These are phyloP conservation scores for Plasmodium knowlesi DNA, from an alignment of 169 alveolate genomes.

Conservation along the genomic window DNA sequence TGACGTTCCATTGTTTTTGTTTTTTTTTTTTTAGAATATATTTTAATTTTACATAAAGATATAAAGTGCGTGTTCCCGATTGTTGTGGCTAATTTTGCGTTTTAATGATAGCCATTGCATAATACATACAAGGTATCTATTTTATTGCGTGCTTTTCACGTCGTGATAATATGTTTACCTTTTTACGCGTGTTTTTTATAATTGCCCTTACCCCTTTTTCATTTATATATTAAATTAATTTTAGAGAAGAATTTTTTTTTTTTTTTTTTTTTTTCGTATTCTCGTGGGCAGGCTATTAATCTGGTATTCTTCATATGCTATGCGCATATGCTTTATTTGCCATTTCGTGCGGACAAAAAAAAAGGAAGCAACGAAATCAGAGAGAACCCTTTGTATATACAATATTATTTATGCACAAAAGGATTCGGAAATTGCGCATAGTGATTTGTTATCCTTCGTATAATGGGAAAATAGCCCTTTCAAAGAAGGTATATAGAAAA, in stretches of 20 bases:
- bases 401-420: neutral
- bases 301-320: neutral
- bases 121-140: neutral
- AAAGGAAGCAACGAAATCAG: neutral
- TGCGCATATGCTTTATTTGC: neutral
- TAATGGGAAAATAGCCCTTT: neutral
- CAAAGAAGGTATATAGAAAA: neutral
- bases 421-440: neutral
- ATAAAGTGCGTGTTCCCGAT: neutral
- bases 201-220: neutral
- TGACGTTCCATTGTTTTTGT: neutral
- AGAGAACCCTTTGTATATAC: neutral
- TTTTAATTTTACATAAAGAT: neutral
- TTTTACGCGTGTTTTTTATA: neutral
- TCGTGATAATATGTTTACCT: too few relatives aligned
- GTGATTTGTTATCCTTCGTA: neutral
- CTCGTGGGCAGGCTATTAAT: neutral
- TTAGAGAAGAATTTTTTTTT: too few relatives aligned
- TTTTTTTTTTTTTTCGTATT: neutral
- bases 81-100: neutral
- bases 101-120: neutral
- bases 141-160: neutral
- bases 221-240: too few relatives aligned
- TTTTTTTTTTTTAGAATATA: too few relatives aligned
- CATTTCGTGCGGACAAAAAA: neutral